Base-by-base conservation (phyloP, 257 asterid species). In the Euphrasia confusa region DNA sequence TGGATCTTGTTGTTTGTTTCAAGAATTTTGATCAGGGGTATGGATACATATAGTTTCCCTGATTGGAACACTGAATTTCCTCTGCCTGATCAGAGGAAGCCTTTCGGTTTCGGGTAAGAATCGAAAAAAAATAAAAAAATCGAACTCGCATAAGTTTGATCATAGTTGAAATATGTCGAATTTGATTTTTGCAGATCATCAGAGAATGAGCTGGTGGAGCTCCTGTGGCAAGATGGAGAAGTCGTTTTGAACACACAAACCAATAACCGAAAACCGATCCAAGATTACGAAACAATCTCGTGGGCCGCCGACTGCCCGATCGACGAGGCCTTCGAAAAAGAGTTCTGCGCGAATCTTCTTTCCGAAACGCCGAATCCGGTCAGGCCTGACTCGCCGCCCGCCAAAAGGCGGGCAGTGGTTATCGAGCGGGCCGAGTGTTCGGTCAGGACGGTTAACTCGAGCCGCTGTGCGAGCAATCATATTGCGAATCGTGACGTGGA, bases 221-320 rank as follows among this genome's bases (percentile, higher is more conserved):
- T 90, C 69, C 70, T 83, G 14, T 90, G 96, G 97, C 84, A 82
- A 58, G 82, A 90, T 69, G 97, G 97, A 18, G 93, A 87, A 58
- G 82, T 84, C 11, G 86, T 90, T 14, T 57, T 84, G 66, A 77
- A 83, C 53, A 80, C 73, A 69, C 97, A 87, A 63, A 80, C 60
- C 61, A 78, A 71, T 18, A 12, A 45, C 4, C 67, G 75, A 64
- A 86, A 79, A 63, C 68, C 72, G 80, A 68, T 74, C 64, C 83
- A 80, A 61, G 88, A 74, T n/a, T 80, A 75, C 27, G 95, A 81
- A 21, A 72, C 84, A 1, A 74, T 60, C 24, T 71, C 89, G 11
- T 83, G 93, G 95, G 68, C 78, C 4, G 68, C 78, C 4, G 92
- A 81, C 56, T 78, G 83, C 52, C 84, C 88, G 3, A 71, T 77